Evolutionary conservation across 257 asterid species (phyloP).

Genomic region (Fraxinus excelsior): DNA sequence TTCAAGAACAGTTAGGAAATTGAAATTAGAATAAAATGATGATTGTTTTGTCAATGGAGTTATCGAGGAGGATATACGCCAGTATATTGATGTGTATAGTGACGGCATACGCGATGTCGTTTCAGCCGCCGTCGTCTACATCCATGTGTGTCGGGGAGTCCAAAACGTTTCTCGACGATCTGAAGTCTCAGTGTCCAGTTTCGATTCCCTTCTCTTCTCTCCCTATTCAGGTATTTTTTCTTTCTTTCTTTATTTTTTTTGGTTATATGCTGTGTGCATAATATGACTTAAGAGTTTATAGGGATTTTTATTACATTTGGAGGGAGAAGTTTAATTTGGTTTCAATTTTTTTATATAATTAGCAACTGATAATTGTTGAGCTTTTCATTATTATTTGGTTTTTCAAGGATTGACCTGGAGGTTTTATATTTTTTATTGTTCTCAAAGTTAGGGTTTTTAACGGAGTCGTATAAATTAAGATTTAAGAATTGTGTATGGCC

Average conservation of each 20-base stretch:
- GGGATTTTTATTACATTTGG: background rate
- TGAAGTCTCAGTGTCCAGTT: slow-evolving; percentile 54
- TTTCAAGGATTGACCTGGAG: background rate
- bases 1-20: slow-evolving; percentile 18
- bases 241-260: background rate
- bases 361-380: background rate
- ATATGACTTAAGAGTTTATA: background rate
- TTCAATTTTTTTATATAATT: background rate
- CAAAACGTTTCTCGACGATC: slow-evolving; percentile 47
- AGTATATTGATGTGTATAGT: slow-evolving; percentile 31
- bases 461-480: background rate
- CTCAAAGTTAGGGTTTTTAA: background rate
- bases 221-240: slow-evolving; percentile 46
- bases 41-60: slow-evolving; percentile 27
- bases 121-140: slow-evolving; percentile 20
- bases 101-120: slow-evolving; percentile 36
- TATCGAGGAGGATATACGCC: slow-evolving; percentile 31
- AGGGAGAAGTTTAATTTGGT: background rate
- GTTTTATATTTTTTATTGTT: background rate
- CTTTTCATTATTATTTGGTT: background rate
- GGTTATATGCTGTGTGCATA: background rate
- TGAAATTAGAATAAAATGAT: background rate
- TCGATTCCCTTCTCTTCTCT: slow-evolving; percentile 28
- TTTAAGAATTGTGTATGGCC: background rate
- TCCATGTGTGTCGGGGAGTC: slow-evolving; percentile 31